Evolutionary conservation across 306 rosid genomes (phyloP), one percentile per base, ranked within the genome.

Genomic region (Lathyrus oleraceus): DNA sequence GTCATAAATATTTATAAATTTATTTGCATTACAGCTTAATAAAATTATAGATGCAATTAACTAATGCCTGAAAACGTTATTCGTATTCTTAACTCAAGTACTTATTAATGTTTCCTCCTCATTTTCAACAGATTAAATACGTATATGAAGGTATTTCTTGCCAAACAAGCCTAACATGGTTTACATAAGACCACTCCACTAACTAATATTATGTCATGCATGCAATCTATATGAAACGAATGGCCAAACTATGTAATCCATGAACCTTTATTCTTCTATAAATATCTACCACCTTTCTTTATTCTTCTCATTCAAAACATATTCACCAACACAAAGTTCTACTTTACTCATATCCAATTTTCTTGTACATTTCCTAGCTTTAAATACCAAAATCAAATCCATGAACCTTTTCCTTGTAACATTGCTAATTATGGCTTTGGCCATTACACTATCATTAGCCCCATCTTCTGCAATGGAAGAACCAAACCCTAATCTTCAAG

Each of bases 161-260:
- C 42, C n/a, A 32, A 70, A 11, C 25, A 54, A 78, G 67, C 83
- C 87, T 71, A 82, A 85, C 85, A 20, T 67, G 0, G 14, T 60
- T 67, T 44, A 47, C 38, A 49, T 2, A 65, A 28, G 92, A 81
- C 80, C 82, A 76, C 21, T 48, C 79, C 84, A 76, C 78, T 70
- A 54, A 36, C 44, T 23, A 48, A 5, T 57, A 44, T 14, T 4
- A 13, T 27, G 8, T 43, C 69, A 51, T 56, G 77, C 76, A 32
- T 53, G 68, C 4, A 58, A 30, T 10, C 15, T 66, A 32, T 66
- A 38, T 10, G 8, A 70, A 43, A 21, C 1, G 3, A 1, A 1
- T 0, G 30, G 30, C 30, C 30, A 27, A 27, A 27, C 30, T 27
- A 27, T 27, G 30, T 27, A 27, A 1, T 6, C 52, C 43, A 42